Evolutionary conservation across 2,329 filamentous ascomycete species (phyloP), one percentile per base, ranked within the genome.

Genomic region (Xylariales sp.): DNA sequence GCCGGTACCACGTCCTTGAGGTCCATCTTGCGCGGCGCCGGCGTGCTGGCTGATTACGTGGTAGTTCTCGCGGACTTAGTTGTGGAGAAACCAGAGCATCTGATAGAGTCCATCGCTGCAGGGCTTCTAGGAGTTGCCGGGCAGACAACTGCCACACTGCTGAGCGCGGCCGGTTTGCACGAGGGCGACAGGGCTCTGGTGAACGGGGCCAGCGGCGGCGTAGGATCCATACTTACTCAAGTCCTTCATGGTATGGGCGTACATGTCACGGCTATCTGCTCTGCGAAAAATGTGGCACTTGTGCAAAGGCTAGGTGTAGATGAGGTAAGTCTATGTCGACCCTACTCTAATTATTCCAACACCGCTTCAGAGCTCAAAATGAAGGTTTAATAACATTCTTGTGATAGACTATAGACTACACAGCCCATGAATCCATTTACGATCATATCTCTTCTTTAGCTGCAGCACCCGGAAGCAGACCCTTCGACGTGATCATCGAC

Each of bases 111-210:
- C 7, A 13, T 16, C 4, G 33, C 33, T n/a, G 39, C 30, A 12
- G 39, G 19, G 8, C 52, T 61, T 19, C 4, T 37, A 15, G 39
- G 39, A 2, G n/a, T 37, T 13, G 18, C 39, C 8, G 39, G 39
- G n/a, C 39, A 41, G 29, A 41, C 39, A 23, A 25, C 33, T 16
- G 33, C 23, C 12, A 3, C 34, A 19, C 15, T 41, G 16, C 4
- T 37, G 27, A n/a, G 33, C 15, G 25, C 34, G 20, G 33, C 29
- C 7, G 19, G 30, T 13, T 14, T 17, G 16, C 31, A 33, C 10
- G 20, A 33, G 12, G 33, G 33, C 7, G 6, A 12, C 15, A 24
- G 33, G 18, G 39, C 37, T 15, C 20, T 41, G 27, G 23, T 41
- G 11, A 37, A 41, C 17, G 39, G 39, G 7, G 39, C 39, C 10